Evolutionary conservation across 78 protist genomes (phyloP).

Genomic region (Chrysochromulina tobinii): DNA sequence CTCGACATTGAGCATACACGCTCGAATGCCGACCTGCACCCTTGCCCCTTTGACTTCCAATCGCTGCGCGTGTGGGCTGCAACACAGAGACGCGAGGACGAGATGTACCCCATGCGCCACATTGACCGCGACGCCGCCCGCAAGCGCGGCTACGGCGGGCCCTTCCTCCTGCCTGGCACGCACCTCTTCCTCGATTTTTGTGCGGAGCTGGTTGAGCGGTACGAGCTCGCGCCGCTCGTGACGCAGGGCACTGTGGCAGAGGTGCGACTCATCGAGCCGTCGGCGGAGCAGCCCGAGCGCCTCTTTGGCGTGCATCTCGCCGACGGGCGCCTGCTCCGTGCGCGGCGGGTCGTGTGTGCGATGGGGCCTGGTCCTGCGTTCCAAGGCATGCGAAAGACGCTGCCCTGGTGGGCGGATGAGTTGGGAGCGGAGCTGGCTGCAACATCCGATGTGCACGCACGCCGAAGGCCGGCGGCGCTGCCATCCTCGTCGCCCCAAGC

Average conservation of each 20-base stretch:
- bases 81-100: background rate
- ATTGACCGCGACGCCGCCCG: background rate
- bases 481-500: too few relatives aligned
- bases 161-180: background rate
- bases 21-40: background rate
- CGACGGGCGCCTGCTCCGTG: background rate
- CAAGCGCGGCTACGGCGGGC: background rate
- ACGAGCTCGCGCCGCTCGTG: background rate
- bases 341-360: background rate
- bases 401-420: background rate
- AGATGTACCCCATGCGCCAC: background rate
- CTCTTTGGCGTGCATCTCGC: background rate
- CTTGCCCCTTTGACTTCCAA: background rate
- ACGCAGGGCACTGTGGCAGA: background rate
- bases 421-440: too few relatives aligned
- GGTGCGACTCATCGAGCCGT: background rate
- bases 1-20: background rate
- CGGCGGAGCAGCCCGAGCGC: too few relatives aligned
- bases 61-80: background rate
- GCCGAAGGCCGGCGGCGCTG: too few relatives aligned
- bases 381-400: background rate
- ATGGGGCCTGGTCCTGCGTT: background rate
- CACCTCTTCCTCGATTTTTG: background rate
- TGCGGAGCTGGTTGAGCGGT: background rate
- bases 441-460: too few relatives aligned